Evolutionary conservation across 2,329 filamentous ascomycete genomes (phyloP), one percentile per base, ranked within the genome.

Genomic region (Talaromyces sp.): DNA sequence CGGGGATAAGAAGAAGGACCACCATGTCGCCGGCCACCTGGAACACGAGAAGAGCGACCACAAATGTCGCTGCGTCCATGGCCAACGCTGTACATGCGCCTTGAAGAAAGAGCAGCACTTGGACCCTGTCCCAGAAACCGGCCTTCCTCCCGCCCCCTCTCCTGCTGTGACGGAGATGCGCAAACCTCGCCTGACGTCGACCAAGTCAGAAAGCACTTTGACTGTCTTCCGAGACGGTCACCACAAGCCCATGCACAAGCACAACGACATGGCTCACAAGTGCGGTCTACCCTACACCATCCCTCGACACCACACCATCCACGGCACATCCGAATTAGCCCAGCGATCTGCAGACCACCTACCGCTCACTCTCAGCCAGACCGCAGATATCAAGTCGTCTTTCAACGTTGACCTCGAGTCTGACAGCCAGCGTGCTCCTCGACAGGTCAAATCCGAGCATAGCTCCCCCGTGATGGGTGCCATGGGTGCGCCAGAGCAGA

Each of bases 1-100:
- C 77, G 92, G 91, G 74, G 91, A 96, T 77, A 97, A 96, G 84
- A 75, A 78, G 77, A 97, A 96, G 35, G 57, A 62, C 32, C 56
- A 62, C 21, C 46, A 56, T 51, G 59, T 31, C 29, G 41, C n/a
- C 3, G 53, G 57, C 83, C 73, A 66, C 64, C 24, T 29, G 54
- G 35, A 51, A 27, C 19, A 29, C 64, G 72, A 72, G 61, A 72
- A 73, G 62, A 68, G 73, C 72, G 70, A 75, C 68, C 68, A 64
- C 71, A 66, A 65, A 61, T 75, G 74, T 68, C 70, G 82, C 73
- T 87, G 85, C 71, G 77, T 77, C 64, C 81, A 85, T 69, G 84
- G 84, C 64, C 79, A 79, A 65, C 83, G 83, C 69, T 87, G 85
- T 72, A 79, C 79, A 59, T 87, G 85, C 73, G 82, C 84, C 63